Percentiles rank a stretch among this genome's conserved stretches.
These are phyloP conservation scores for Litsea cubeba DNA, from an alignment of 164 flowering plant species.

Conservation along the genomic window DNA sequence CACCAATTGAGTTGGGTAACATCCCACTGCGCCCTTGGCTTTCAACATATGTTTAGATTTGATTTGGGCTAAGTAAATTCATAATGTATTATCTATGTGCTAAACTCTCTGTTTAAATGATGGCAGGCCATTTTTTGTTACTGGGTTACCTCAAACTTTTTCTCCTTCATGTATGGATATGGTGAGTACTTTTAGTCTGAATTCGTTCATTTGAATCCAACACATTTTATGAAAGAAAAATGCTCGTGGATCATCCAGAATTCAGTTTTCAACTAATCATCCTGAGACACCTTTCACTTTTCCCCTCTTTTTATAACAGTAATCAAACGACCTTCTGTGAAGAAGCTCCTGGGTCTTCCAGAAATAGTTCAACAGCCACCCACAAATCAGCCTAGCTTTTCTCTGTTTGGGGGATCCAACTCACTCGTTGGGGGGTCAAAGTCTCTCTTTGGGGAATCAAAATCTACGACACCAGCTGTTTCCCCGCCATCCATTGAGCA, in stretches of 20 bases:
- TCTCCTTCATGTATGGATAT: slow-evolving; percentile 52
- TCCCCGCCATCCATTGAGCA: not conserved
- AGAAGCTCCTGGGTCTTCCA: slow-evolving; percentile 15
- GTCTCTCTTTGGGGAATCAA: slow-evolving; percentile 2
- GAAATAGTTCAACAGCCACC: slow-evolving; percentile 12
- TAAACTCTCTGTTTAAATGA: not conserved
- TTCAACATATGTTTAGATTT: no score
- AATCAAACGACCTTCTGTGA: slow-evolving; percentile 16
- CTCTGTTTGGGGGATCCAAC: slow-evolving; percentile 7
- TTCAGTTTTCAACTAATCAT: not conserved
- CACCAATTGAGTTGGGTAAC: no score
- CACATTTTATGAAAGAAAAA: no score
- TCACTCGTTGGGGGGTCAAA: slow-evolving; percentile 1
- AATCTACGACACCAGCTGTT: slow-evolving; percentile 3
- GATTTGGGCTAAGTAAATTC: not conserved
- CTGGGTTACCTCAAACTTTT: slow-evolving; percentile 63
- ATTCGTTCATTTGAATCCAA: not conserved
- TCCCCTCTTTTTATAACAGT: slow-evolving; percentile 5
- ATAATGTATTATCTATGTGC: not conserved
- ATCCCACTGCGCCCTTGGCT: no score
- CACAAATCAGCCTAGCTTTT: slow-evolving; percentile 3
- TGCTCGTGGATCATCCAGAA: not conserved
- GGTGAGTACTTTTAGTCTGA: slow-evolving; percentile 31
- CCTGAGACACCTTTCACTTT: not conserved
- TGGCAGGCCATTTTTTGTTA: slow-evolving; percentile 72